phyloP scores from a whole-genome alignment of 768 basidiomycete species.

The Tylopilus rubrobrunneus region DNA sequence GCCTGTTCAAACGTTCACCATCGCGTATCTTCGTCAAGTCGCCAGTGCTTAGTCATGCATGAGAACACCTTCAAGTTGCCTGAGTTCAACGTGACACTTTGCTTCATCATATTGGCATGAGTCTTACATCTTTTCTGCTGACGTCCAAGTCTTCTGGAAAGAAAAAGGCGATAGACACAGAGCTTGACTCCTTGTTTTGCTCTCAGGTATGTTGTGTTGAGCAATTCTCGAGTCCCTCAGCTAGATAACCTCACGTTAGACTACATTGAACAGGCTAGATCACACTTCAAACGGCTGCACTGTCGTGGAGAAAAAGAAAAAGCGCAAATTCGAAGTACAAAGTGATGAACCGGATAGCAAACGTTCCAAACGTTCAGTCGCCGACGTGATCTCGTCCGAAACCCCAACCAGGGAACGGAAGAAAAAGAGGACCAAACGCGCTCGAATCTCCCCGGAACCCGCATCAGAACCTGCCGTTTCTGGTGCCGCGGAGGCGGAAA shows the following conservation, averaged over 20 bases:
- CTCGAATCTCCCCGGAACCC: not conserved
- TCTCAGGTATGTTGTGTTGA: constrained; percentile 40
- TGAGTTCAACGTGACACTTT: no score
- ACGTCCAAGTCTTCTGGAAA: constrained; percentile 30
- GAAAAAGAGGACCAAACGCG: constrained; percentile 12
- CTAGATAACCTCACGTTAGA: constrained; percentile 10
- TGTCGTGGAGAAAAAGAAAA: constrained; percentile 7
- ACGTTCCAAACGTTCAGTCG: constrained; percentile 11
- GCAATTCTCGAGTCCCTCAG: not conserved
- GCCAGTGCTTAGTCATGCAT: constrained; percentile 13
- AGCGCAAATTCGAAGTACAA: constrained; percentile 11
- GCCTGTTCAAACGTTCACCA: no score
- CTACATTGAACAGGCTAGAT: not conserved
- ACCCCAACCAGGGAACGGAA: constrained; percentile 13
- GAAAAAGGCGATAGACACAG: constrained; percentile 47
- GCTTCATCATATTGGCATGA: constrained; percentile 35
- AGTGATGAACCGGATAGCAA: constrained; percentile 16
- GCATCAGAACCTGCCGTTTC: not conserved
- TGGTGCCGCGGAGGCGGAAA: not conserved
- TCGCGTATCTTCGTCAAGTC: no score
- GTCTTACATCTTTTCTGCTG: constrained; percentile 53
- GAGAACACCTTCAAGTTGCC: no score
- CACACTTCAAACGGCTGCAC: constrained; percentile 2
- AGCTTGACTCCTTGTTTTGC: constrained; percentile 62
- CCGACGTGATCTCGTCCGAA: constrained; percentile 10